A percentile compares a stretch with the other conserved stretches of the same genome.
phyloP scores from a whole-genome alignment of 2,329 filamentous ascomycete genomes.

The Seiridium unicorne region DNA sequence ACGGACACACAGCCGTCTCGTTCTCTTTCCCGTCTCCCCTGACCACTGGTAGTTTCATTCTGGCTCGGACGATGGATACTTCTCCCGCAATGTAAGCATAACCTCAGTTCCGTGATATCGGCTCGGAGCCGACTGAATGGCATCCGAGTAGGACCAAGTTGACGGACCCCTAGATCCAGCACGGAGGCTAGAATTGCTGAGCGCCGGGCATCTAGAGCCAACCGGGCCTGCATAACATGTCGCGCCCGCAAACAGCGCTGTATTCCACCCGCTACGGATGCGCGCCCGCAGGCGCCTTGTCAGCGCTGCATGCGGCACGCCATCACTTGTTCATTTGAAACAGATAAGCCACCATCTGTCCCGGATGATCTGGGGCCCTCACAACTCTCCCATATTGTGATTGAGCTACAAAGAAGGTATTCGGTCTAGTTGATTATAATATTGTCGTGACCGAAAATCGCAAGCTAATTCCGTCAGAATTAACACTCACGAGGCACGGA shows the following conservation, averaged over 20 bases:
- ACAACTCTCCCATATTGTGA: slow-evolving; percentile 1
- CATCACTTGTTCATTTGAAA: slow-evolving; percentile 2
- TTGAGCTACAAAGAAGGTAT: not conserved
- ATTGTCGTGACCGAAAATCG: not conserved
- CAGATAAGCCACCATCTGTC: not conserved
- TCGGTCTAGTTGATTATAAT: not conserved
- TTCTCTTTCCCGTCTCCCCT: not conserved
- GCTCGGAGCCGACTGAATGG: not conserved
- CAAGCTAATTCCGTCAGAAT: not conserved
- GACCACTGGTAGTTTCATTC: too few relatives aligned
- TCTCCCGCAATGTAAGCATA: not conserved
- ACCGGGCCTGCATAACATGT: slow-evolving; percentile 5
- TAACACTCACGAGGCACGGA: slow-evolving; percentile 2
- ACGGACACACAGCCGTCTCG: not conserved
- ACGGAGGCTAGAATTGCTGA: not conserved
- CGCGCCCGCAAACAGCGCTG: slow-evolving; percentile 3
- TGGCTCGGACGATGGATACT: not conserved
- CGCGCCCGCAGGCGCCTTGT: not conserved
- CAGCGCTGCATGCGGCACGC: slow-evolving; percentile 2
- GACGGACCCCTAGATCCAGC: not conserved
- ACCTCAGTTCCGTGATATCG: not conserved
- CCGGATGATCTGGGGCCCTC: not conserved
- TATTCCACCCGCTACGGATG: not conserved
- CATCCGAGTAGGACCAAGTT: not conserved
- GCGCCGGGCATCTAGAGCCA: not conserved